Evolutionary conservation across 1,284 basidiomycete genomes (phyloP), one percentile per base, ranked within the genome.

Genomic region (Fomes fomentarius): DNA sequence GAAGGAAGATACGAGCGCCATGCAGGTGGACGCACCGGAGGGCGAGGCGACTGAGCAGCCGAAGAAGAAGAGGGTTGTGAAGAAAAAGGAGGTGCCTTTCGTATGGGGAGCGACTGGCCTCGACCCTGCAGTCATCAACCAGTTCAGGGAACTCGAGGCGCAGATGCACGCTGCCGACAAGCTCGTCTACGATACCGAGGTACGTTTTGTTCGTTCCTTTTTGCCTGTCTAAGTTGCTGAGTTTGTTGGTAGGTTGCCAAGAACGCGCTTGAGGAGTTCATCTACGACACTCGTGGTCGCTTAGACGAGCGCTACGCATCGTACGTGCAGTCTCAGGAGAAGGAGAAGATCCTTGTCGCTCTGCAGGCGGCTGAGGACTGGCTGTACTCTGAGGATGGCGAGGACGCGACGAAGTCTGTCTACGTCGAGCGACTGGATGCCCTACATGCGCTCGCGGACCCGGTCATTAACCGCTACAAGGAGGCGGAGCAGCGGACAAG

Each of bases 221-320:
- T n/a, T n/a, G n/a, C n/a, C n/a, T n/a, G n/a, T n/a, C n/a, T n/a
- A n/a, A n/a, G 11, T n/a, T 22, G 14, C 46, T 37, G 19, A 45
- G 31, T 34, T 45, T 14, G 10, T 50, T 40, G 57, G 39, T 57
- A 94, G 91, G 92, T 97, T 74, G 87, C 92, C 71, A 98, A 96
- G 80, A 97, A 98, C 71, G 94, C 94, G 14, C 85, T 98, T 22
- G 95, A 98, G 76, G 95, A 97, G 77, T 97, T 96, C 78, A 89
- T 97, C 60, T 97, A 97, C 76, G 94, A 98, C 72, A 93, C 82
- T 65, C 91, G 94, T 49, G 79, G 85, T 73, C 97, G 96, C 77
- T 84, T 98, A 57, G 94, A 97, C 33, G 91, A 90, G 55, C 84
- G 89, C 50, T 96, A 89, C 68, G 85, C 87, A 21, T 52, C 83